phyloP scores from a whole-genome alignment of 2,329 filamentous ascomycete species.

The Thyridium curvatum region DNA sequence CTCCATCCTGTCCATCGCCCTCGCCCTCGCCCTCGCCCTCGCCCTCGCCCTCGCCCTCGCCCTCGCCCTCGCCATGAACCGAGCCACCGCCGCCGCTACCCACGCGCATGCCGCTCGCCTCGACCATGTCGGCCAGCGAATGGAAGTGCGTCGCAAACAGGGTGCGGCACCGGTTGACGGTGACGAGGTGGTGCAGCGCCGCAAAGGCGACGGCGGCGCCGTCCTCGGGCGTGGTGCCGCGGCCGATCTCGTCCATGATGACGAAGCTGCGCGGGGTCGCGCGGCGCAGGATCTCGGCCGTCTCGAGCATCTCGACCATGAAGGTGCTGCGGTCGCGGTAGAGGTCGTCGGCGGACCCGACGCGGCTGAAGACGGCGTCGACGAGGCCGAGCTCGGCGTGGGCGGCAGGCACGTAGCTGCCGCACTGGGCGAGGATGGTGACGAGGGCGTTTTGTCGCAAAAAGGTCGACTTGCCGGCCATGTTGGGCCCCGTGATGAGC shows the following conservation, averaged over 20 bases:
- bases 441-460: constrained; percentile 93
- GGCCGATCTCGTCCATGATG: constrained; percentile 97
- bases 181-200: constrained; percentile 75
- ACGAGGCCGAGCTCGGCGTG: constrained; percentile 84
- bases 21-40: constrained; percentile 17
- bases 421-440: constrained; percentile 85
- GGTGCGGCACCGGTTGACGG: constrained; percentile 69
- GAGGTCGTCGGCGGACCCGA: constrained; percentile 92
- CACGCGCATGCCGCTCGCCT: constrained; percentile 36
- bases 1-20: constrained; percentile 8
- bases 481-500: constrained; percentile 83
- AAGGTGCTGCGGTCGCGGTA: constrained; percentile 94
- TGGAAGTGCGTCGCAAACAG: constrained; percentile 98
- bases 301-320: constrained; percentile 99
- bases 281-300: constrained; percentile 78
- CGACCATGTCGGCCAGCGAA: constrained; percentile 69
- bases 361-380: constrained; percentile 92
- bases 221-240: constrained; percentile 90
- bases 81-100: constrained; percentile 17
- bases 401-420: constrained; percentile 84
- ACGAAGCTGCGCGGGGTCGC: constrained; percentile 83
- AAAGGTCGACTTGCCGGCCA: constrained; percentile 97
- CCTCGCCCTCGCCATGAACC: constrained; percentile 8
- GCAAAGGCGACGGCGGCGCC: constrained; percentile 87
- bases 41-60: constrained; percentile 44